These are phyloP conservation scores for Malassezia nana DNA, from an alignment of 1,284 basidiomycete genomes.

Conservation along the genomic window DNA sequence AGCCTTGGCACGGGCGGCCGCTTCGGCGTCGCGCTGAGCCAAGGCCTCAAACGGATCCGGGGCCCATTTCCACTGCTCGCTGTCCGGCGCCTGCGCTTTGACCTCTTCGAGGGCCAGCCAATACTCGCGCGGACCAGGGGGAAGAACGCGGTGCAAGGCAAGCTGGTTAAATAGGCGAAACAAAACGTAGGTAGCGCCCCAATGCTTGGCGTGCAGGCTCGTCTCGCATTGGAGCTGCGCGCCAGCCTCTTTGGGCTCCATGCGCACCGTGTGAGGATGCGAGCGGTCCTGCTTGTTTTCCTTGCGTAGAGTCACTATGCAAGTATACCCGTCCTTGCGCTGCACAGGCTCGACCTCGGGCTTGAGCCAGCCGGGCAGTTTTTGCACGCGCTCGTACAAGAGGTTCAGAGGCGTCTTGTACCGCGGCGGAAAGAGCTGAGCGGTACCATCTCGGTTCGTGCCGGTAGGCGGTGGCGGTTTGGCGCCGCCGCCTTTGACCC, in stretches of 20 bases:
- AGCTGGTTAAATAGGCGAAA: constrained; percentile 44
- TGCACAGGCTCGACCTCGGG: constrained; percentile 36
- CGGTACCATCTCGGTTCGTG: constrained; percentile 10
- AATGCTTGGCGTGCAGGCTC: constrained; percentile 41
- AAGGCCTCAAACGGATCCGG: constrained; percentile 45
- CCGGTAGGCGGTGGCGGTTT: constrained; percentile 20
- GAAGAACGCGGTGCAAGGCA: constrained; percentile 36
- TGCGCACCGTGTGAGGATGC: constrained; percentile 30
- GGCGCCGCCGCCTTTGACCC: constrained; percentile 41
- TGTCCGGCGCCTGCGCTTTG: constrained; percentile 32
- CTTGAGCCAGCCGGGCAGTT: constrained; percentile 42
- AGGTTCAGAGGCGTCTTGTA: constrained; percentile 47
- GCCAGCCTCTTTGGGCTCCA: constrained; percentile 43
- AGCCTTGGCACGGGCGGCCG: constrained; percentile 28
- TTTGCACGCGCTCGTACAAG: constrained; percentile 44
- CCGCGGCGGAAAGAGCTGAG: constrained; percentile 42
- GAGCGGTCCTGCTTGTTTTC: constrained; percentile 43
- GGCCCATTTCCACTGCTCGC: constrained; percentile 41
- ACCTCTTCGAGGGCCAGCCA: constrained; percentile 41
- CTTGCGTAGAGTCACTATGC: constrained; percentile 39
- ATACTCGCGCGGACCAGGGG: constrained; percentile 45
- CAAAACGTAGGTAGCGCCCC: constrained; percentile 48
- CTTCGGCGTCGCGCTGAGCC: constrained; percentile 31
- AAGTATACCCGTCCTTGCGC: constrained; percentile 31
- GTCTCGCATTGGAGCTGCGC: constrained; percentile 29